These are phyloP conservation scores for Colletotrichum limetticola DNA, from an alignment of 2,329 filamentous ascomycete species.

Conservation along the genomic window DNA sequence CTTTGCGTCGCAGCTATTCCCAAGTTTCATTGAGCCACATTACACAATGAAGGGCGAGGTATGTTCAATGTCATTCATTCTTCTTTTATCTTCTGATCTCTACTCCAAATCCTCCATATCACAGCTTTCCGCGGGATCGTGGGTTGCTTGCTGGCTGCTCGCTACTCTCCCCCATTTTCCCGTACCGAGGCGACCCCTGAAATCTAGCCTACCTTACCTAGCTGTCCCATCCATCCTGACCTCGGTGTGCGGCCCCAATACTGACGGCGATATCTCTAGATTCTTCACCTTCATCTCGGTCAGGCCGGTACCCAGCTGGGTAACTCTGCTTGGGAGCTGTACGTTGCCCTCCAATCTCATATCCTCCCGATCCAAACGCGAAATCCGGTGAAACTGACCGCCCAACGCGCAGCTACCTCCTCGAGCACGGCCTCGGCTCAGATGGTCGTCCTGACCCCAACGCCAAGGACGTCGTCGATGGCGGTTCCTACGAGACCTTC, in stretches of 20 bases:
- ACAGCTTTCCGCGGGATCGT: conserved; percentile 12
- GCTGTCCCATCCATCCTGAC: conserved; percentile 3
- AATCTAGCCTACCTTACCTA: conserved; percentile 1
- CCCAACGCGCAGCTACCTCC: conserved; percentile 68
- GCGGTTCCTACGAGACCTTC: conserved; percentile 77
- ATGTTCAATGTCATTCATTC: conserved; percentile 41
- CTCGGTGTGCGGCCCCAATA: conserved; percentile 13
- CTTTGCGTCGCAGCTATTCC: conserved; percentile 36
- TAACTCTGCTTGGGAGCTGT: conserved; percentile 83
- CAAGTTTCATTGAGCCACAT: conserved; percentile 35
- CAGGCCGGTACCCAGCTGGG: conserved; percentile 80
- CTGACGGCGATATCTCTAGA: conserved; percentile 49
- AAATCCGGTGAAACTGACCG: conserved; percentile 38
- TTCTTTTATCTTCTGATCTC: conserved; percentile 9
- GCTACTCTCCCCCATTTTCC: background rate
- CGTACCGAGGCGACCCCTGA: conserved; percentile 26
- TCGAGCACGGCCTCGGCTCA: conserved; percentile 75
- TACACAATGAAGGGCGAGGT: conserved; percentile 69
- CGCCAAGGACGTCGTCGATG: conserved; percentile 67
- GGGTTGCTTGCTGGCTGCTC: conserved; percentile 10
- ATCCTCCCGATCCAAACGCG: conserved; percentile 20
- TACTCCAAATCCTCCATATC: background rate
- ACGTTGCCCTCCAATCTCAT: conserved; percentile 49
- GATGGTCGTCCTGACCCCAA: conserved; percentile 74
- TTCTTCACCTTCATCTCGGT: conserved; percentile 72